Percentiles rank a stretch among this genome's conserved stretches.
Conservation (phyloP, 176 grass and related monocot genomes). For the Bolboschoenus planiculmis region DNA sequence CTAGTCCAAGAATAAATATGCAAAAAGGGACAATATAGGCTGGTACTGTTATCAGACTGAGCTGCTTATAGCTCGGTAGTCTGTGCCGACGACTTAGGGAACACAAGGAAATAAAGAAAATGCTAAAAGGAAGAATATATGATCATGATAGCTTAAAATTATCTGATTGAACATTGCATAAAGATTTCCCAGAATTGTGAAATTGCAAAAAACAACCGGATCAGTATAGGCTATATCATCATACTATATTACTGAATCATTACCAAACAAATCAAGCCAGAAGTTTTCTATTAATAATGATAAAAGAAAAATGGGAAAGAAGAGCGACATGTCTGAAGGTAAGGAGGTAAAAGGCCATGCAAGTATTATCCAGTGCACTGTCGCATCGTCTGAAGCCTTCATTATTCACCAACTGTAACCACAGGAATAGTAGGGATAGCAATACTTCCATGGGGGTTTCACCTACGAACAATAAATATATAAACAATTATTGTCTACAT, state of each 20-base stretch:
- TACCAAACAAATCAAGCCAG: not conserved
- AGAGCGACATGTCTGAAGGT: not conserved
- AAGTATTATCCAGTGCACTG: not conserved
- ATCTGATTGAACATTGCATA: too few species aligned
- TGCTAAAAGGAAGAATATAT: too few species aligned
- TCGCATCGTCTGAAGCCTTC: not conserved
- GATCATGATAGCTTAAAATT: too few species aligned
- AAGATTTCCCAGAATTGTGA: too few species aligned
- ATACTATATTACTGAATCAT: too few species aligned
- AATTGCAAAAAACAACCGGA: not conserved
- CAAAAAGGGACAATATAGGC: not conserved
- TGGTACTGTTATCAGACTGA: not conserved
- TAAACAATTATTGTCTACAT: not conserved
- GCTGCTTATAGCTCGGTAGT: not conserved
- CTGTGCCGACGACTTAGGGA: not conserved
- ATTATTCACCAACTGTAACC: not conserved
- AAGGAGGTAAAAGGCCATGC: not conserved
- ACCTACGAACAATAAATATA: not conserved
- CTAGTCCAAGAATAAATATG: not conserved
- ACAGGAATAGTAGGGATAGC: not conserved
- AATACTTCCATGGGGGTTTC: not conserved
- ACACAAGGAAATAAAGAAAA: not conserved
- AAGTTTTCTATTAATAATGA: not conserved
- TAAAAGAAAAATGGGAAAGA: not conserved
- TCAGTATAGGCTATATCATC: not conserved